Evolutionary conservation across 805 yeast species (phyloP).

Genomic region (Ogataea kodamae): DNA sequence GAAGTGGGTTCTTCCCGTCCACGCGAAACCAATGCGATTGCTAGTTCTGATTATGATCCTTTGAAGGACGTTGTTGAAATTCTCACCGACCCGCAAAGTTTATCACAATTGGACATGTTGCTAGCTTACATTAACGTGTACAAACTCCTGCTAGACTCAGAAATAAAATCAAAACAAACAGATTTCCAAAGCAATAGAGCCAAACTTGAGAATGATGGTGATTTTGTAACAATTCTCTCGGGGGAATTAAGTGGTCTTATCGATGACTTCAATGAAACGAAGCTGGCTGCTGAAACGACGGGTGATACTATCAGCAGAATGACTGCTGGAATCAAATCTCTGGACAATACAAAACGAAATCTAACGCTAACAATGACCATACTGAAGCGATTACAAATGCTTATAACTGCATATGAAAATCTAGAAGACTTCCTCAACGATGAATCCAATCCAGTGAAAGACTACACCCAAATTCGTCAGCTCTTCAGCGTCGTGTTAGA

Average conservation of each 20-base stretch:
- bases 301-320: constrained; percentile 60
- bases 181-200: constrained; percentile 35
- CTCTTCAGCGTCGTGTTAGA: constrained; percentile 70
- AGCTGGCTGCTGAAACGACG: constrained; percentile 48
- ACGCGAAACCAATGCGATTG: constrained; percentile 20
- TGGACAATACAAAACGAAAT: constrained; percentile 83
- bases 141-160: constrained; percentile 45
- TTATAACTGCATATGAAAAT: constrained; percentile 68
- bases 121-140: constrained; percentile 48
- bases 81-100: constrained; percentile 47
- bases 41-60: constrained; percentile 48
- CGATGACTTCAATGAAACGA: constrained; percentile 44
- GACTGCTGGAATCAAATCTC: constrained; percentile 71
- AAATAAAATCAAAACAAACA: constrained; percentile 39
- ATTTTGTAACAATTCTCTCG: constrained; percentile 24
- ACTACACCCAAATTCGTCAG: constrained; percentile 53
- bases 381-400: constrained; percentile 81
- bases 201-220: constrained; percentile 18
- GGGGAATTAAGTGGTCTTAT: constrained; percentile 41
- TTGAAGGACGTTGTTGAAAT: constrained; percentile 47
- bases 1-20: constrained; percentile 15
- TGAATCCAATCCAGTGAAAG: constrained; percentile 22
- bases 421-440: constrained; percentile 45
- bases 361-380: constrained; percentile 82
- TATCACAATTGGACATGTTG: constrained; percentile 49